phyloP scores from a whole-genome alignment of 371 early-diverging fungal genomes.

The Rhizopus sp. region DNA sequence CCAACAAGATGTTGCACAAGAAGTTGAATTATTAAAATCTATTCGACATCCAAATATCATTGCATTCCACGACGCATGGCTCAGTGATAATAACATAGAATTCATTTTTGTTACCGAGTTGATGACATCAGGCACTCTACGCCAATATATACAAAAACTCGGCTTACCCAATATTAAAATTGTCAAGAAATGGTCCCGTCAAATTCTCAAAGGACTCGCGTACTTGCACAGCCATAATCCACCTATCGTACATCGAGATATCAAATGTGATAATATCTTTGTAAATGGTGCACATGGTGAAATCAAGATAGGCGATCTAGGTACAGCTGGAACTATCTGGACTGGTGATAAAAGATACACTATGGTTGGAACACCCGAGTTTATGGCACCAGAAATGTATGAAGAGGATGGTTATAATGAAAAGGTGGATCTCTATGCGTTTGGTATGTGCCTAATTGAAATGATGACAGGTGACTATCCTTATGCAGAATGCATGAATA shows the following conservation, averaged over 20 bases:
- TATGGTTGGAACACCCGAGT: conserved; percentile 90
- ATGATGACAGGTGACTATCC: conserved; percentile 92
- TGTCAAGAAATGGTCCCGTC: conserved; percentile 80
- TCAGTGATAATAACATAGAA: conserved; percentile 54
- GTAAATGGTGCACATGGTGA: conserved; percentile 92
- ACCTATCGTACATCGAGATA: conserved; percentile 91
- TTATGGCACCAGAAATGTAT: conserved; percentile 97
- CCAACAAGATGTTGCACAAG: conserved; percentile 66
- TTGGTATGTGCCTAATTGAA: conserved; percentile 92
- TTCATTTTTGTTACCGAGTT: conserved; percentile 92
- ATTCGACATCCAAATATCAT: conserved; percentile 90
- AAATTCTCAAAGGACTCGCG: conserved; percentile 81
- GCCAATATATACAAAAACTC: conserved; percentile 71
- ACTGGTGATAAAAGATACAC: conserved; percentile 80
- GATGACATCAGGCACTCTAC: conserved; percentile 90
- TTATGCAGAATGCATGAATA: conserved; percentile 86
- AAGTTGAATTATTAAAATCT: conserved; percentile 79
- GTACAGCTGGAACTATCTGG: conserved; percentile 68
- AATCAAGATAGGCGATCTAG: conserved; percentile 94
- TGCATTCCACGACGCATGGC: conserved; percentile 83
- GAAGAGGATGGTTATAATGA: conserved; percentile 88
- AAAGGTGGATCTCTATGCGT: conserved; percentile 92
- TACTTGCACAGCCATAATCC: conserved; percentile 85
- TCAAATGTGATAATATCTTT: conserved; percentile 90
- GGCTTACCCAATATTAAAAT: conserved; percentile 72